Conservation (phyloP, 1,139 yeast species). For the Kodamaea plutei region DNA sequence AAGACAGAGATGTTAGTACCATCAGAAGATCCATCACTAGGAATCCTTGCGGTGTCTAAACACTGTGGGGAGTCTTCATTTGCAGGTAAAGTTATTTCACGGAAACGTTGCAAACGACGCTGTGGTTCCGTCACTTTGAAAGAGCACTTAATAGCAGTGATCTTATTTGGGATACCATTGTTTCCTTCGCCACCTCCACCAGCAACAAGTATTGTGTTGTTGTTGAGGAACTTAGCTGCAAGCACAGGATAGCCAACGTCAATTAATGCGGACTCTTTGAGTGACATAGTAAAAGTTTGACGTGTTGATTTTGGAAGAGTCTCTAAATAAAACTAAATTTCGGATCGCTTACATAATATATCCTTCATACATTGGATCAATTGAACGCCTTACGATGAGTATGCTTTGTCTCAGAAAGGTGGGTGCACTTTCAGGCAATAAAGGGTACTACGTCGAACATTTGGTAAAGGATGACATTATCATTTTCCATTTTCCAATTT, state of each 20-base stretch:
- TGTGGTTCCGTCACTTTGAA: constrained; percentile 48
- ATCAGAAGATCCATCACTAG: constrained; percentile 9
- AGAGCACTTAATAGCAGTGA: constrained; percentile 64
- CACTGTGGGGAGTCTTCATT: constrained; percentile 77
- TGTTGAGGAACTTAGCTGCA: constrained; percentile 67
- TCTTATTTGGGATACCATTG: constrained; percentile 80
- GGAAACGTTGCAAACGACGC: constrained; percentile 53
- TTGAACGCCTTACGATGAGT: too few species aligned
- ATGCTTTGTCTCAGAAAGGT: too few species aligned
- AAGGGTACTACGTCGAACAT: too few species aligned
- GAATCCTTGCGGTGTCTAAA: constrained; percentile 43
- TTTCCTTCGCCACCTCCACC: constrained; percentile 97
- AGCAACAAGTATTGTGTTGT: constrained; percentile 61
- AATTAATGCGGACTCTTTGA: constrained; percentile 35
- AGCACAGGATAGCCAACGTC: constrained; percentile 79
- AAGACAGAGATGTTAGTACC: constrained; percentile 47
- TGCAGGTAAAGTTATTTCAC: constrained; percentile 59
- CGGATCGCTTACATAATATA: too few species aligned
- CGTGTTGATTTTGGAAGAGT: constrained; percentile 6
- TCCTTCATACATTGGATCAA: too few species aligned
- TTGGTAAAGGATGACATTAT: too few species aligned
- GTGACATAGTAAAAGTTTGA: constrained; percentile 22
- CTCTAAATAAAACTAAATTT: too few species aligned
- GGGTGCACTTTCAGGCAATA: too few species aligned
- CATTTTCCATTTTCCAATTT: too few species aligned